These are phyloP conservation scores for Rhizopogon roseolus DNA, from an alignment of 768 basidiomycete species.

Conservation along the genomic window DNA sequence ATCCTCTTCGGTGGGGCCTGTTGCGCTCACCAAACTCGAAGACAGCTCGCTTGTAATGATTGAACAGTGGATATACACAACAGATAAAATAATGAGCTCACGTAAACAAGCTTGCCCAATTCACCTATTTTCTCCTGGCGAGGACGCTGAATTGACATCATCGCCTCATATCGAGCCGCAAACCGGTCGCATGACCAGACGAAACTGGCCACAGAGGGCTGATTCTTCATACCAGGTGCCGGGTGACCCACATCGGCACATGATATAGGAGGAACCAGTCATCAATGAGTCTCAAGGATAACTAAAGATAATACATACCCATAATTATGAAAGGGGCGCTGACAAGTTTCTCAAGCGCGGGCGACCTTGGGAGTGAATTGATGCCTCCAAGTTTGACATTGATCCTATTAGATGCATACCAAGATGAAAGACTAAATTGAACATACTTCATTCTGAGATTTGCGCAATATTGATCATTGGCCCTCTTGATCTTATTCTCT, in stretches of 20 bases:
- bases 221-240: conserved; percentile 43
- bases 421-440: neutral
- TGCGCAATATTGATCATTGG: conserved; percentile 29
- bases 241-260: conserved; percentile 67
- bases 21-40: no score
- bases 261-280: conserved; percentile 12
- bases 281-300: neutral
- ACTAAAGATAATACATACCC: conserved; percentile 10
- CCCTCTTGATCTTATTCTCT: conserved; percentile 22
- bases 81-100: conserved; percentile 10
- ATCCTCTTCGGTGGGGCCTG: no score
- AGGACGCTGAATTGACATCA: conserved; percentile 39
- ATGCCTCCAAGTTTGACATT: conserved; percentile 52
- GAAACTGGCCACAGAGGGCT: conserved; percentile 54
- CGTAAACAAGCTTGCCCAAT: conserved; percentile 35
- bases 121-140: conserved; percentile 43
- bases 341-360: conserved; percentile 19
- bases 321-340: conserved; percentile 31
- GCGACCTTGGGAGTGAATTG: conserved; percentile 33
- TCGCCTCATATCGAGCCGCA: conserved; percentile 41
- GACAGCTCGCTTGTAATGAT: neutral
- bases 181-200: conserved; percentile 50
- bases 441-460: conserved; percentile 32
- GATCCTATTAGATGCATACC: conserved; percentile 28
- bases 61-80: conserved; percentile 6